Conservation (phyloP, 441 rosid genomes). For the Flueggea neowawraea region DNA sequence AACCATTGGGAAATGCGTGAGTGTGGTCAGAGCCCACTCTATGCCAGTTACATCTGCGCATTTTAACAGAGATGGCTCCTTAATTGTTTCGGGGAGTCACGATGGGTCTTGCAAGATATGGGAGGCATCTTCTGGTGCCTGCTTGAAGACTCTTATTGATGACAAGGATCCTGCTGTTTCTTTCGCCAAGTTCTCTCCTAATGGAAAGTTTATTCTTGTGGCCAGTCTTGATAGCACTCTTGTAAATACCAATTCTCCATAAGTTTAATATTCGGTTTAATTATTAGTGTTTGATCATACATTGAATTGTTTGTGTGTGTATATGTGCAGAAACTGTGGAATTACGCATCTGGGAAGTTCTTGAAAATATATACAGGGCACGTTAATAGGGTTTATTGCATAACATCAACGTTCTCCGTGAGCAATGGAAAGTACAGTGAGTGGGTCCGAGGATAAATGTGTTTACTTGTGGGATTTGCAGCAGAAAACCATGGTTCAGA, state of each 20-base stretch:
- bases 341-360: constrained; percentile 85
- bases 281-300: neutral
- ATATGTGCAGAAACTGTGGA: constrained; percentile 69
- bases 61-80: constrained; percentile 84
- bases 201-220: constrained; percentile 82
- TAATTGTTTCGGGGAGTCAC: constrained; percentile 86
- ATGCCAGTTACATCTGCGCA: constrained; percentile 80
- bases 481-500: constrained; percentile 73
- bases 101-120: constrained; percentile 98
- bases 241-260: constrained; percentile 33
- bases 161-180: constrained; percentile 70
- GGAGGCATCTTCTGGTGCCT: constrained; percentile 75
- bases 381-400: constrained; percentile 66
- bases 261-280: neutral
- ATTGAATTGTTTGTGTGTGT: neutral
- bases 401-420: constrained; percentile 86
- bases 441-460: constrained; percentile 92
- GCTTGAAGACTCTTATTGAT: constrained; percentile 73
- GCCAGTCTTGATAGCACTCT: constrained; percentile 85
- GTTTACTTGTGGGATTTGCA: constrained; percentile 95
- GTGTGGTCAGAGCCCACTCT: constrained; percentile 64
- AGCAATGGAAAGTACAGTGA: constrained; percentile 85
- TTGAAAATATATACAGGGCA: constrained; percentile 83
- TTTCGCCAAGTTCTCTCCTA: constrained; percentile 88
- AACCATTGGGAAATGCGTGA: constrained; percentile 64